Conservation (phyloP, 441 rosid genomes). For the Theobroma grandiflorum region DNA sequence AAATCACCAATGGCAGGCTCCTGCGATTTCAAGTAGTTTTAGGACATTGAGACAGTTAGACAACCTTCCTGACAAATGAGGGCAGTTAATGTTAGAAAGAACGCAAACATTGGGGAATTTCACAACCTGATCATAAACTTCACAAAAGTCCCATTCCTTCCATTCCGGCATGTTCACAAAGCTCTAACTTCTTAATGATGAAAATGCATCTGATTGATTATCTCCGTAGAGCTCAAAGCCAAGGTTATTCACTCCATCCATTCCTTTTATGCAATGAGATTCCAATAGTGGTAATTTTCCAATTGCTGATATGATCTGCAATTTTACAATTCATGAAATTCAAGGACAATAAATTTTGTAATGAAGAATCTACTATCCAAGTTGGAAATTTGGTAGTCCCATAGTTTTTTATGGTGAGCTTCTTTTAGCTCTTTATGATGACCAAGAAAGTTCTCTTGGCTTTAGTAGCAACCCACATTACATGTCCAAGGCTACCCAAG, state of each 20-base stretch:
- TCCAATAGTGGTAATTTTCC: conserved; percentile 26
- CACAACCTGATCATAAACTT: not conserved
- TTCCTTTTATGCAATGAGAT: conserved; percentile 8
- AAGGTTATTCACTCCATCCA: conserved; percentile 13
- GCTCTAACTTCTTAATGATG: conserved; percentile 12
- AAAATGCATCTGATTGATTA: not conserved
- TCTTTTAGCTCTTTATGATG: conserved; percentile 21
- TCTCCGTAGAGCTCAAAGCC: conserved; percentile 21
- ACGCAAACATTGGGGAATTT: conserved; percentile 12
- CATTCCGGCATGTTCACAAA: conserved; percentile 28
- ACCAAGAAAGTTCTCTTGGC: not conserved
- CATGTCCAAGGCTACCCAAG: no score
- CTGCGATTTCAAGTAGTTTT: not conserved
- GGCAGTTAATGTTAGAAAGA: conserved; percentile 20
- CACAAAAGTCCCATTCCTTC: conserved; percentile 10
- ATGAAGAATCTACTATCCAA: conserved; percentile 21
- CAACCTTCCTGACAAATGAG: not conserved
- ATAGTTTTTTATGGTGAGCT: conserved; percentile 19
- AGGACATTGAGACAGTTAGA: not conserved
- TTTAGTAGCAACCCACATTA: no score
- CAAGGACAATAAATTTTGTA: not conserved
- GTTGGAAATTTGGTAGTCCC: conserved; percentile 26
- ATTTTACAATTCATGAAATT: conserved; percentile 14
- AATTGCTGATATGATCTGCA: conserved; percentile 18
- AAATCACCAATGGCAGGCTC: not conserved